A percentile compares a stretch with the other conserved stretches of the same genome.
Evolutionary conservation across 176 grass and related monocot genomes (phyloP).

Genomic region (Themeda triandra): DNA sequence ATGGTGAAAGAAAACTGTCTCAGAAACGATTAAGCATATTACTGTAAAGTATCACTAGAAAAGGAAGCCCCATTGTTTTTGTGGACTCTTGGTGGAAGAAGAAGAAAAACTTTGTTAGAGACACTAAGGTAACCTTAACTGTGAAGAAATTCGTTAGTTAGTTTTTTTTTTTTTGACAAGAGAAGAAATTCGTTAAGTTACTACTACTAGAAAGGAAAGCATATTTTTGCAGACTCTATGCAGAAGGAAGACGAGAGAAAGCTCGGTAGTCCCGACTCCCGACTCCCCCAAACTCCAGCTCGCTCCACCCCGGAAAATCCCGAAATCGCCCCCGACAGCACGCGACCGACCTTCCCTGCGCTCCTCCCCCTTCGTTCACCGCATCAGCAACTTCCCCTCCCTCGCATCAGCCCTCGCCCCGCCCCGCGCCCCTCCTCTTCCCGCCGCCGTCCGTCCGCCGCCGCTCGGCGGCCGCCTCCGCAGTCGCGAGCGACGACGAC

Average conservation of each 20-base stretch:
- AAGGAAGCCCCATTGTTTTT: no score
- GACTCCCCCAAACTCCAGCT: not conserved
- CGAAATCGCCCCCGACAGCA: slow-evolving; percentile 9
- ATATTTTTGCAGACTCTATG: not conserved
- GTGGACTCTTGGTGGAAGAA: no score
- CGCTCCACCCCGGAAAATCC: not conserved
- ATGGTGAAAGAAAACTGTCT: no score
- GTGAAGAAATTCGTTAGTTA: no score
- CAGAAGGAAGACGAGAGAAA: not conserved
- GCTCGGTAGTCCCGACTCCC: not conserved
- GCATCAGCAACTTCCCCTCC: not conserved
- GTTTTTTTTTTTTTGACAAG: no score
- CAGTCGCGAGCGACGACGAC: not conserved
- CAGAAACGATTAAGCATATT: not conserved
- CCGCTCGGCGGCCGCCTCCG: slow-evolving; percentile 5
- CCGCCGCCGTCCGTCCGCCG: not conserved
- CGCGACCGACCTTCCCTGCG: slow-evolving; percentile 9
- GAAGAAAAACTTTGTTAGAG: no score
- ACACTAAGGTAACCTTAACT: no score
- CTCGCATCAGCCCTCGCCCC: not conserved
- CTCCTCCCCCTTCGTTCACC: not conserved
- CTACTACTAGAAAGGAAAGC: not conserved
- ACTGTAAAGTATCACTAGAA: not conserved
- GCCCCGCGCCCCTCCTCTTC: not conserved
- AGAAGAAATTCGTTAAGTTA: no score